These are phyloP conservation scores for Lecanicillium sp. DNA, from an alignment of 2,329 filamentous ascomycete genomes.

Conservation along the genomic window DNA sequence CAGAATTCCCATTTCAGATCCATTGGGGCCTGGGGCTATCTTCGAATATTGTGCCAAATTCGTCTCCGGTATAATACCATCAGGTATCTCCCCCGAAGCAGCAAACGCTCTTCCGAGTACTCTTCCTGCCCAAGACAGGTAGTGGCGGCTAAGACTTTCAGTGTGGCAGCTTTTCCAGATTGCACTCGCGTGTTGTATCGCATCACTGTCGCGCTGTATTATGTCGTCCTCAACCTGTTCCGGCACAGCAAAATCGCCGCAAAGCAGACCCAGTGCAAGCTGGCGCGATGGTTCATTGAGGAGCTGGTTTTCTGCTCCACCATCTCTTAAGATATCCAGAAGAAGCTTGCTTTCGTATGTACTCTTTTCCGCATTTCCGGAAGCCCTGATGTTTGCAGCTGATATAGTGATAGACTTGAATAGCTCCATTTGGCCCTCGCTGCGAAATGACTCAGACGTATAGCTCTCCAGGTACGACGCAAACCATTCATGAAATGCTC, in stretches of 20 bases:
- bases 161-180: constrained; percentile 70
- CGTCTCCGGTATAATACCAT: constrained; percentile 53
- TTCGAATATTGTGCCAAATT: constrained; percentile 41
- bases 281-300: constrained; percentile 63
- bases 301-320: constrained; percentile 50
- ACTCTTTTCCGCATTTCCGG: constrained; percentile 60
- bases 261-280: constrained; percentile 65
- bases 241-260: constrained; percentile 60
- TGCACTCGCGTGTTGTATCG: constrained; percentile 52
- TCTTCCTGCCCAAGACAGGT: constrained; percentile 76
- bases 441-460: constrained; percentile 41
- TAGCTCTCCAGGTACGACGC: constrained; percentile 59
- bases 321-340: constrained; percentile 71
- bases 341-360: constrained; percentile 75
- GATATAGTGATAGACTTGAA: constrained; percentile 62
- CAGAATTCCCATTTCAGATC: constrained; percentile 57
- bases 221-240: constrained; percentile 46
- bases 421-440: constrained; percentile 39
- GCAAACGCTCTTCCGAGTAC: constrained; percentile 79
- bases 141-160: constrained; percentile 55
- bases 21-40: constrained; percentile 36
- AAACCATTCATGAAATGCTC: constrained; percentile 73
- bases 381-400: constrained; percentile 56
- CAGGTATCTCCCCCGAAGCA: constrained; percentile 59
- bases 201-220: constrained; percentile 57